Evolutionary conservation across 495 filamentous ascomycete species (phyloP), one percentile per base, ranked within the genome.

Genomic region (Hapsidospora chrysogenum): DNA sequence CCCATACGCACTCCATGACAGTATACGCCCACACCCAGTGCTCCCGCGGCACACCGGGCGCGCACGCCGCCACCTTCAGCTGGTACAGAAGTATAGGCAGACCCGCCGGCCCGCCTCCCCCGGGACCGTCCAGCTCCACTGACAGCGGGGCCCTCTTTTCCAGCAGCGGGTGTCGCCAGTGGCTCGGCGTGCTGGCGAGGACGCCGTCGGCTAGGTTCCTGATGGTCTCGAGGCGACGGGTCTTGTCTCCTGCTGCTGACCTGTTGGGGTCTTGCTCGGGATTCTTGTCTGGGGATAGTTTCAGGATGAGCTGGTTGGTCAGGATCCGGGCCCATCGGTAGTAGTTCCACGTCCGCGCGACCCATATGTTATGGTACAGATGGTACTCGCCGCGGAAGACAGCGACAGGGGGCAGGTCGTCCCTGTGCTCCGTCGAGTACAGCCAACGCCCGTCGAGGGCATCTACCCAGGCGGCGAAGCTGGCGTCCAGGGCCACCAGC

Each of bases 241-340:
- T n/a, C n/a, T n/a, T n/a, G n/a, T n/a, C n/a, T n/a, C n/a, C n/a
- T n/a, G n/a, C n/a, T n/a, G n/a, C n/a, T n/a, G n/a, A n/a, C n/a
- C n/a, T n/a, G n/a, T n/a, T n/a, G n/a, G n/a, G n/a, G n/a, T n/a
- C n/a, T n/a, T n/a, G n/a, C n/a, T n/a, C n/a, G n/a, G n/a, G n/a
- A n/a, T n/a, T n/a, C n/a, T n/a, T n/a, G n/a, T n/a, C n/a, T n/a
- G n/a, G n/a, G n/a, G n/a, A 37, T 19, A 46, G 48, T n/a, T 49
- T 45, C 20, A 63, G 35, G 8, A 78, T 63, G 15, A 60, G 55
- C 35, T 76, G 66, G 45, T 63, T 68, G 17, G 66, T 52, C 9
- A 76, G 45, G 29, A 77, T 68, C 18, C 70, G 67, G 2, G 68
- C 61, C 49, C 66, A 69, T 19, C 77, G 71, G 42, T 73, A 77